These are phyloP conservation scores for Talaromyces proteolyticus DNA, from an alignment of 495 filamentous ascomycete species.

Conservation along the genomic window DNA sequence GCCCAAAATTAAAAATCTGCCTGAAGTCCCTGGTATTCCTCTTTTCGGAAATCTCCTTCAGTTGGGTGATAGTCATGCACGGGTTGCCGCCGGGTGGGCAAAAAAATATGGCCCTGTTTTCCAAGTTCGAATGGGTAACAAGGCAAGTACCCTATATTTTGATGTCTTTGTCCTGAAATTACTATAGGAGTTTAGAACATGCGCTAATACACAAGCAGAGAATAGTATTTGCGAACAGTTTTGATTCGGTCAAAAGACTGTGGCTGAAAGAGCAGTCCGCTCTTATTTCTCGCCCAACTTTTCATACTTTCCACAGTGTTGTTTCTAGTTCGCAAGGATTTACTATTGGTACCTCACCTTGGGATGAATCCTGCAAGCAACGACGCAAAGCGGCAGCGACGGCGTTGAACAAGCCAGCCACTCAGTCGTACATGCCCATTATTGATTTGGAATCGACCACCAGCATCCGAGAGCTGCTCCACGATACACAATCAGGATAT, in stretches of 20 bases:
- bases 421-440: constrained; percentile 66
- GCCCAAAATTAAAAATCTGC: constrained; percentile 58
- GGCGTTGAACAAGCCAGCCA: constrained; percentile 60
- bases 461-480: constrained; percentile 58
- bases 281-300: constrained; percentile 63
- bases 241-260: constrained; percentile 59
- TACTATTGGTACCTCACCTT: constrained; percentile 69
- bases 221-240: constrained; percentile 65
- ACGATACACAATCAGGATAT: constrained; percentile 48
- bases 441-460: constrained; percentile 62
- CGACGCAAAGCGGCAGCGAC: constrained; percentile 66
- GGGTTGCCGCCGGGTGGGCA: constrained; percentile 45
- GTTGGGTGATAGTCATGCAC: constrained; percentile 51
- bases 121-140: constrained; percentile 61
- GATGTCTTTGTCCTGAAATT: too few relatives aligned
- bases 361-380: constrained; percentile 68
- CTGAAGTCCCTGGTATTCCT: constrained; percentile 57
- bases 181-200: too few relatives aligned
- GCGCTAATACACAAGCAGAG: too few relatives aligned
- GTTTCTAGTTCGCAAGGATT: constrained; percentile 65
- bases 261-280: constrained; percentile 69
- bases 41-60: constrained; percentile 59
- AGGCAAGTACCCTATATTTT: too few relatives aligned
- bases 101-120: constrained; percentile 62
- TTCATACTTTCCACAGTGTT: constrained; percentile 69